Evolutionary conservation across 2,329 filamentous ascomycete species (phyloP), one percentile per base, ranked within the genome.

Genomic region (Trichoderma endophyticum): DNA sequence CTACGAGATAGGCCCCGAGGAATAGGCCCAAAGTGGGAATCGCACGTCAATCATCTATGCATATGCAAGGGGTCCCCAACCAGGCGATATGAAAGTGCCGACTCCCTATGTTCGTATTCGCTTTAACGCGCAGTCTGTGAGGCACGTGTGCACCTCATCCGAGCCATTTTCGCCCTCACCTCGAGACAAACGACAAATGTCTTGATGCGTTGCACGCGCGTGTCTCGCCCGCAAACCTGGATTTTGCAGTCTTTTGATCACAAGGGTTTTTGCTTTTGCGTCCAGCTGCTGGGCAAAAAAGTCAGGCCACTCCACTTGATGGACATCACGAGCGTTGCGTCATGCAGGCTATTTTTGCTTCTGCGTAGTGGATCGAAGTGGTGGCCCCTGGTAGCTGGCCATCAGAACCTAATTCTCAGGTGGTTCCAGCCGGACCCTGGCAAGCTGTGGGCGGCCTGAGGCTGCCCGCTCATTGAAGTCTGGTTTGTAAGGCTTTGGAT

Each of bases 291-390:
- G 32, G 32, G 32, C 14, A 36, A 30, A 57, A 34, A 67, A 28
- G 51, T 67, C 66, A 69, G 60, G 54, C 66, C 54, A 69, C 56
- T 51, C 56, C 66, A 69, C 66, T 12, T 69, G 34, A 69, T 61
- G 66, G 3, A 6, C 66, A 56, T 69, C 66, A 69, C 28, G 57
- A 30, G 36, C 65, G 56, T 69, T 60, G 66, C 66, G 66, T 60
- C 66, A 69, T 61, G 66, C 51, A 61, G 66, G 63, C 43, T 66
- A 51, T 66, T 56, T 66, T 66, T 66, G 39, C 63, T n/a, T n/a
- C 39, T n/a, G 48, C 5, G 48, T 26, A 26, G 64, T 67, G 64
- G 64, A 30, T 39, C 48, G 21, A 30, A 39, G 36, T 39, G 36
- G 51, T 28, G 64, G 51, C 32, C 32, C 64, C 63, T n/a, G 21